phyloP scores from a whole-genome alignment of 495 filamentous ascomycete genomes.

The Platismatia glauca region DNA sequence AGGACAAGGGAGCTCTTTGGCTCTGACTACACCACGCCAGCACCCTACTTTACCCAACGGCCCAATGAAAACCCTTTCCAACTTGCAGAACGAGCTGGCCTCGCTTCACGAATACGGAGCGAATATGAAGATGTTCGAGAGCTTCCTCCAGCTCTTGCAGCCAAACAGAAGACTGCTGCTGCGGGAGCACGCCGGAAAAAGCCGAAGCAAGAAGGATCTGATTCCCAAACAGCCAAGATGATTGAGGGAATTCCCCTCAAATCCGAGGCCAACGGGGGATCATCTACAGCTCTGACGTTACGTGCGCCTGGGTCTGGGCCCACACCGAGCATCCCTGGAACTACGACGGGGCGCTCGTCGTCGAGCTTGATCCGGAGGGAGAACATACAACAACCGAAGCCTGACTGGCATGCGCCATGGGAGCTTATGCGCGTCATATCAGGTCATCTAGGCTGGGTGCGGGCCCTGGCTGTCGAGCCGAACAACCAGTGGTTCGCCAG shows the following conservation, averaged over 20 bases:
- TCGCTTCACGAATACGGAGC: conserved; percentile 53
- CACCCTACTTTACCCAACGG: conserved; percentile 30
- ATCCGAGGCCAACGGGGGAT: conserved; percentile 28
- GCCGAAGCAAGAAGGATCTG: conserved; percentile 37
- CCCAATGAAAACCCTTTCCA: conserved; percentile 24
- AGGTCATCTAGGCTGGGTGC: conserved; percentile 94
- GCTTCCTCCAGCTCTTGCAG: conserved; percentile 75
- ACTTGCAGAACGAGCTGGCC: conserved; percentile 39
- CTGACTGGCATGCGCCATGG: conserved; percentile 96
- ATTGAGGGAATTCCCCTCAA: conserved; percentile 56
- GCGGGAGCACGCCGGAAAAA: conserved; percentile 54
- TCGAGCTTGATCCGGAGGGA: conserved; percentile 58
- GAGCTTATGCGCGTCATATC: conserved; percentile 97
- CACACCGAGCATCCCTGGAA: conserved; percentile 37
- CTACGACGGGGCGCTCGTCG: conserved; percentile 39
- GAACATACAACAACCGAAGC: conserved; percentile 63
- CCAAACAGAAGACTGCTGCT: conserved; percentile 62
- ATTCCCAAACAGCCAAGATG: conserved; percentile 55
- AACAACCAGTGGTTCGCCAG: conserved; percentile 98
- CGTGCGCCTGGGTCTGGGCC: conserved; percentile 18
- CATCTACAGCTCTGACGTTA: conserved; percentile 54
- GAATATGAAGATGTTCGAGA: conserved; percentile 80
- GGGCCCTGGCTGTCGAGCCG: conserved; percentile 82
- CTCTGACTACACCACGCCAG: conserved; percentile 47
- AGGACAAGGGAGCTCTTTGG: conserved; percentile 59